Conservation (phyloP, 2,329 filamentous ascomycete species). For the Venturia oleaginea region DNA sequence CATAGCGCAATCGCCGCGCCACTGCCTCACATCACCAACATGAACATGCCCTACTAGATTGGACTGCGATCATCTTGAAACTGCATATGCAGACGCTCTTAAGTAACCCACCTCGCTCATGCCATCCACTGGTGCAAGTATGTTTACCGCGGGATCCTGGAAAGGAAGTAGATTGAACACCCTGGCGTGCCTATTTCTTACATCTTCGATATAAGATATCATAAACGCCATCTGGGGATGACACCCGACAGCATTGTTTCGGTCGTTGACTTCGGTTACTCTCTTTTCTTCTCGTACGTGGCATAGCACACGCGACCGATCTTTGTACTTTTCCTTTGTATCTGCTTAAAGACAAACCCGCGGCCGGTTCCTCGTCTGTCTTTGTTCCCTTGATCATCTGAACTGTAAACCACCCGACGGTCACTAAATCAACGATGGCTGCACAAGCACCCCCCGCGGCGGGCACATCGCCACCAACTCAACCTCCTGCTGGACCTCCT, state of each 20-base stretch:
- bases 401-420: not conserved
- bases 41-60: constrained; percentile 7
- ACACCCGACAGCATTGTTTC: too few relatives aligned
- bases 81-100: not conserved
- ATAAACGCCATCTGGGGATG: too few relatives aligned
- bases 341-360: not conserved
- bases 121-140: constrained; percentile 3
- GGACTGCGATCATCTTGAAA: constrained; percentile 10
- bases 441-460: not conserved
- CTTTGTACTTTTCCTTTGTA: not conserved
- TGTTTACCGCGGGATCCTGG: not conserved
- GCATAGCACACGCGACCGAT: not conserved
- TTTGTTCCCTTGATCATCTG: not conserved
- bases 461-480: not conserved
- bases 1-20: constrained; percentile 6
- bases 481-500: not conserved
- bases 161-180: not conserved
- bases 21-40: constrained; percentile 11
- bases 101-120: not conserved
- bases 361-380: not conserved
- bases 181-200: not conserved
- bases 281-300: not conserved
- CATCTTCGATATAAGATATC: not conserved
- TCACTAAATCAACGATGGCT: not conserved
- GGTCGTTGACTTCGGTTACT: not conserved